These are phyloP conservation scores for Hibiscus tridactylites DNA, from an alignment of 345 rosid genomes.

Conservation along the genomic window DNA sequence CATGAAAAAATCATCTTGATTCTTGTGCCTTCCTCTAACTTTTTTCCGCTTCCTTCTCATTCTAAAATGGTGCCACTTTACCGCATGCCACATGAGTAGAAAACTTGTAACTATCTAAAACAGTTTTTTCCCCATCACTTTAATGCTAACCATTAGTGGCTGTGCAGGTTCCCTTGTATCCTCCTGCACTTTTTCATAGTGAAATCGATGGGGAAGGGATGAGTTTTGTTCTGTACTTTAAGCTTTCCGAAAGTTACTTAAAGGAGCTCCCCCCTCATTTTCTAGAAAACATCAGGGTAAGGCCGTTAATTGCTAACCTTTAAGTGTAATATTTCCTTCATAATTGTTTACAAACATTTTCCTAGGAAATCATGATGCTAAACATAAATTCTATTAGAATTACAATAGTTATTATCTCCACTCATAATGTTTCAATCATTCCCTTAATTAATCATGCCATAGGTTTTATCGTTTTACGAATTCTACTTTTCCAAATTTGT, in stretches of 20 bases:
- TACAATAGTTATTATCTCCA: not conserved
- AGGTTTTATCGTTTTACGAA: not conserved
- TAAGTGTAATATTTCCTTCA: not conserved
- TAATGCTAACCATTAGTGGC: slow-evolving; percentile 3
- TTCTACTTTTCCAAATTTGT: not conserved
- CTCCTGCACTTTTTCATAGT: slow-evolving; percentile 64
- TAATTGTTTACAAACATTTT: not conserved
- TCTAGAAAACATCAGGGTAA: slow-evolving; percentile 55
- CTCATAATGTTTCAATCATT: not conserved
- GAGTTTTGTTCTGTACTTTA: slow-evolving; percentile 62
- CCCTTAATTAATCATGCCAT: not conserved
- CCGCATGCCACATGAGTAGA: not conserved
- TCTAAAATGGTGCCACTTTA: not conserved
- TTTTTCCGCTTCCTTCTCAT: not conserved
- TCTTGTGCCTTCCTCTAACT: not conserved
- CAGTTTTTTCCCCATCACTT: not conserved
- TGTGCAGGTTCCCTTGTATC: slow-evolving; percentile 78
- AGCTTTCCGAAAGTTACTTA: slow-evolving; percentile 50
- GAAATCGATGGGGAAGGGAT: slow-evolving; percentile 85
- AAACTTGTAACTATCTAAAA: not conserved
- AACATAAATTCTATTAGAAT: not conserved
- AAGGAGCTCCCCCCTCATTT: slow-evolving; percentile 51
- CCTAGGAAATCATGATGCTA: not conserved
- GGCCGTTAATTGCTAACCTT: not conserved
- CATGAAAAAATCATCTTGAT: not conserved